Conservation (phyloP, 140 eudicot species). For the Anethum foeniculum region DNA sequence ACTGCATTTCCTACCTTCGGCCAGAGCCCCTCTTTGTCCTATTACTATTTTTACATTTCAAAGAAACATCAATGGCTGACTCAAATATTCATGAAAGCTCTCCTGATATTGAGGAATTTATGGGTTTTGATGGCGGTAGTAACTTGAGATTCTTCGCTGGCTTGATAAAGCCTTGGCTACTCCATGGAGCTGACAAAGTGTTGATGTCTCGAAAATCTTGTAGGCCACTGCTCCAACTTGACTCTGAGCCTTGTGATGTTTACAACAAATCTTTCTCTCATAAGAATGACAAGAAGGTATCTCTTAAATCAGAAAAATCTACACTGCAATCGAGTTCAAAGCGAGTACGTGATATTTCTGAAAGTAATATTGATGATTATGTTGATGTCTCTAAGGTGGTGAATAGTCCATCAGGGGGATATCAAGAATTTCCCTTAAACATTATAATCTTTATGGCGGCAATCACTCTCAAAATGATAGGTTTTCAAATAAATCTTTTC, state of each 20-base stretch:
- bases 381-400: conserved; percentile 13
- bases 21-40: neutral
- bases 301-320: neutral
- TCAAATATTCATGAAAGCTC: conserved; percentile 8
- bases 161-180: conserved; percentile 16
- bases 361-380: neutral
- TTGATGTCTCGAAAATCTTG: conserved; percentile 18
- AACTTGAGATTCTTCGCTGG: conserved; percentile 1
- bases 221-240: neutral
- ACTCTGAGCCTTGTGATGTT: neutral
- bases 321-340: neutral
- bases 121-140: neutral
- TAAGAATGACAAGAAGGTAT: conserved; percentile 1
- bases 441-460: neutral
- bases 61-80: conserved; percentile 20
- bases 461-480: conserved; percentile 9
- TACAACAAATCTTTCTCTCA: neutral
- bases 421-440: conserved; percentile 15
- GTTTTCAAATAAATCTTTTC: conserved; percentile 28
- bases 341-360: neutral
- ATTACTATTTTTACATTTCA: no score
- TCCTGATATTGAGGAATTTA: neutral
- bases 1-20: neutral
- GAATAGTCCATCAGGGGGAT: conserved; percentile 6
- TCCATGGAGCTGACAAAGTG: conserved; percentile 25